Evolutionary conservation across 805 yeast species (phyloP).

Genomic region (Kodamaea kaohsiungensis): DNA sequence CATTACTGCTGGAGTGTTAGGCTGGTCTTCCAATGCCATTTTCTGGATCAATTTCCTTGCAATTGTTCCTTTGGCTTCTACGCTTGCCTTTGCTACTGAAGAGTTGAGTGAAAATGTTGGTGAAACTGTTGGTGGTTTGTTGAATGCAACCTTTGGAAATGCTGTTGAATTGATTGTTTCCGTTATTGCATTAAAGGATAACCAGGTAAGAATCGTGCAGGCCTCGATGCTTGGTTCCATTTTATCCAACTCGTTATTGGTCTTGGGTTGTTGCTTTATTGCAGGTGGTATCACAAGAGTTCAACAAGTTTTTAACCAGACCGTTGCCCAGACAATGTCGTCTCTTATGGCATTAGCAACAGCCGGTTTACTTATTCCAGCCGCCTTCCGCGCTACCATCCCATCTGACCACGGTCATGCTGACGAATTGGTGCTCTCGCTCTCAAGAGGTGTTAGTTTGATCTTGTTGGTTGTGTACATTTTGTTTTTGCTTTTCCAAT

Average conservation of each 20-base stretch:
- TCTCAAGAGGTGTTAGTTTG: conserved; percentile 85
- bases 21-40: conserved; percentile 52
- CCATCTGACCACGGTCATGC: conserved; percentile 42
- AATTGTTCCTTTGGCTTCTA: conserved; percentile 88
- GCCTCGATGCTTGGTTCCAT: conserved; percentile 97
- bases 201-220: conserved; percentile 92
- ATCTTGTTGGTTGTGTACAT: conserved; percentile 76
- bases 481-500: conserved; percentile 82
- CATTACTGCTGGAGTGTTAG: conserved; percentile 62
- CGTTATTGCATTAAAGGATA: conserved; percentile 79
- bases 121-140: conserved; percentile 87
- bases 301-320: conserved; percentile 88
- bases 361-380: conserved; percentile 87
- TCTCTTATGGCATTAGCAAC: conserved; percentile 90
- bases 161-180: conserved; percentile 97
- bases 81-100: conserved; percentile 91
- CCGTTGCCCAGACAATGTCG: conserved; percentile 98
- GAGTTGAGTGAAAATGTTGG: conserved; percentile 87
- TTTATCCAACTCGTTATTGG: conserved; percentile 82
- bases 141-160: conserved; percentile 97
- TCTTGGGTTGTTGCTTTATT: conserved; percentile 91
- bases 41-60: conserved; percentile 84
- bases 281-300: conserved; percentile 88
- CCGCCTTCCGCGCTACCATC: conserved; percentile 88
- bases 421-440: conserved; percentile 57